Evolutionary conservation across 257 asterid species (phyloP), one percentile per base, ranked within the genome.

Genomic region (Solanum pennellii): DNA sequence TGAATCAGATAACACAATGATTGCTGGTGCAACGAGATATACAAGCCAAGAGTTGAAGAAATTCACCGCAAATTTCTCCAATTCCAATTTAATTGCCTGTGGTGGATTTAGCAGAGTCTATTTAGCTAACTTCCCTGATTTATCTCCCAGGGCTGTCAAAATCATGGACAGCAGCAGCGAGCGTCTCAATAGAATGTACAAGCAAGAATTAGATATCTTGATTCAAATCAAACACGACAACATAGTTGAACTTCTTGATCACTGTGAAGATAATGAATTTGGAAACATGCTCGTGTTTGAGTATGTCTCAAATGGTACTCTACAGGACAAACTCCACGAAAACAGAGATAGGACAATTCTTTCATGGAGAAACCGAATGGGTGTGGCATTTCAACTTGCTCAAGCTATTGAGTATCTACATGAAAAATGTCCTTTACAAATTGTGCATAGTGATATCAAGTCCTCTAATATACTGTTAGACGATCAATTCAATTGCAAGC

Each of bases 21-120:
- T 77, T 72, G 16, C 44, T 1, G 44, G 65, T 7, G 83, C 65
- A 79, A 62, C 84, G 69, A 33, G 31, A 74, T 89, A 86, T 29
- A 80, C 88, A 18, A 91, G 94, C 91, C 87, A 86, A 10, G 91
- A 95, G 47, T 86, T 93, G 75, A 75, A 90, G 87, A 91, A 35
- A 23, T 42, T 84, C 45, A 91, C 93, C 12, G 75, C 59, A 86
- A 86, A 90, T 83, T 94, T 94, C 83, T 89, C 87, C 12, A 35
- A 27, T 25, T 83, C 95, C 33, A 3, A 73, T 15, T 92, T 93
- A 45, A 91, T 95, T 21, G 98, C 96, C 3, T 89, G 88, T 33
- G 98, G 98, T 37, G 98, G 98, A 3, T 94, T 93, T 44, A 94
- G 98, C 84, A 93, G 91, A 2, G 98, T 95, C 2, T 95, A 93